These are phyloP conservation scores for Diaporthe sp. DNA, from an alignment of 2,329 filamentous ascomycete species.

Conservation along the genomic window DNA sequence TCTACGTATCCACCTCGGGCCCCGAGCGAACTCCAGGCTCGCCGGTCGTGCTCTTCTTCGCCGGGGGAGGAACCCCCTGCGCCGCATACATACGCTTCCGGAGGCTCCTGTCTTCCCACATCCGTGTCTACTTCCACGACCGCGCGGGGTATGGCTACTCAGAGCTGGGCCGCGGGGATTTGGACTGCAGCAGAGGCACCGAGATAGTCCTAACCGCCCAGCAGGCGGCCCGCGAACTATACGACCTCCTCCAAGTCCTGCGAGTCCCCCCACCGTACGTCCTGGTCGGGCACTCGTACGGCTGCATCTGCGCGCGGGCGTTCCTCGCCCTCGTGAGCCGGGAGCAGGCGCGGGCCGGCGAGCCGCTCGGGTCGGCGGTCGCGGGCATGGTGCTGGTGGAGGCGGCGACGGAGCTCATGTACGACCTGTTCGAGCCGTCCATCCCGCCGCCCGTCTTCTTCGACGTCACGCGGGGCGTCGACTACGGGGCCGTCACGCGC, in stretches of 20 bases:
- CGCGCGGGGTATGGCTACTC: slow-evolving; percentile 21
- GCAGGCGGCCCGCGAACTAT: not conserved
- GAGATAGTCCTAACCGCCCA: slow-evolving; percentile 10
- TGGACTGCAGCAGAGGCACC: not conserved
- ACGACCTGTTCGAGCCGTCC: slow-evolving; percentile 19
- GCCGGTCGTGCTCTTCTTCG: slow-evolving; percentile 16
- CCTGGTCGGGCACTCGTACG: slow-evolving; percentile 2
- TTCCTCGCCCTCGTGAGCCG: not conserved
- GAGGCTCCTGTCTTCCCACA: not conserved
- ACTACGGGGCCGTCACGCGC: slow-evolving; percentile 13
- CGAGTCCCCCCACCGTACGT: slow-evolving; percentile 5
- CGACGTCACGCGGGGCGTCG: not conserved
- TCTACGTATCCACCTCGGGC: not conserved
- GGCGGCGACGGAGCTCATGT: slow-evolving; percentile 24
- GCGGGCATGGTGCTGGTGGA: slow-evolving; percentile 21
- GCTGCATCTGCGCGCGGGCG: slow-evolving; percentile 18
- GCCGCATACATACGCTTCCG: slow-evolving; percentile 17
- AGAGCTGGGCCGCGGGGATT: not conserved
- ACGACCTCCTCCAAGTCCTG: slow-evolving; percentile 5
- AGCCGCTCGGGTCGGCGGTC: not conserved
- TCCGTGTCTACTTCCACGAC: slow-evolving; percentile 11
- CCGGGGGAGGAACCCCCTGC: slow-evolving; percentile 12
- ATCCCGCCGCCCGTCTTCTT: slow-evolving; percentile 19
- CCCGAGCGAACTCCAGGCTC: not conserved
- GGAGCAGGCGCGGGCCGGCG: not conserved